phyloP scores from a whole-genome alignment of 352 stramenopile species.

The Pythium sp. region DNA sequence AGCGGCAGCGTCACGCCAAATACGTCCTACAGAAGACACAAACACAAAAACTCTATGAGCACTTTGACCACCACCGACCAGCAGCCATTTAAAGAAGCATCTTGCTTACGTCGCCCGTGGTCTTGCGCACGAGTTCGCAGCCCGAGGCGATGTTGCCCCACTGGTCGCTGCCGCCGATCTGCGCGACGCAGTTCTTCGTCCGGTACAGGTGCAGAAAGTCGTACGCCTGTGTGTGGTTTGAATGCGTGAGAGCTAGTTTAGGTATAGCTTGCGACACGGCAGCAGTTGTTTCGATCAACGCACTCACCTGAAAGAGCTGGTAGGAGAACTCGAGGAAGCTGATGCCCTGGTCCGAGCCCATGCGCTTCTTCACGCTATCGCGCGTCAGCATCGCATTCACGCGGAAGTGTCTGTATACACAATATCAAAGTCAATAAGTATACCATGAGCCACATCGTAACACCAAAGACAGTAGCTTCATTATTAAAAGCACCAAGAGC shows the following conservation, averaged over 20 bases:
- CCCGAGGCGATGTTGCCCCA: conserved; percentile 99
- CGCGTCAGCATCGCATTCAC: conserved; percentile 99
- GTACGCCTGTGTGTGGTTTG: conserved; percentile 78
- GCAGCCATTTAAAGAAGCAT: neutral
- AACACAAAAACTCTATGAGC: neutral
- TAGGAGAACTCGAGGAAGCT: conserved; percentile 99
- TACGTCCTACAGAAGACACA: conserved; percentile 47
- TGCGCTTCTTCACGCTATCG: conserved; percentile 96
- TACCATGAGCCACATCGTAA: neutral
- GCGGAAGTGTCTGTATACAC: conserved; percentile 86
- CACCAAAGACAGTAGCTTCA: too few species aligned
- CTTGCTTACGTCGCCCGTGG: conserved; percentile 53
- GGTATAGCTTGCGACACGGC: neutral
- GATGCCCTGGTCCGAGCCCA: conserved; percentile 94
- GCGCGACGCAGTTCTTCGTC: conserved; percentile 89
- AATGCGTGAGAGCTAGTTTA: neutral
- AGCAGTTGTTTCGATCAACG: neutral
- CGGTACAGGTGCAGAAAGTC: conserved; percentile 97
- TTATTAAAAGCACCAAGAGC: neutral
- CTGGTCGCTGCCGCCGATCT: conserved; percentile 99
- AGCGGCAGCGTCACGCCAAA: conserved; percentile 96
- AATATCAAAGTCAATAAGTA: neutral
- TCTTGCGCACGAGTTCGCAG: conserved; percentile 94
- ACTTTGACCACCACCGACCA: neutral
- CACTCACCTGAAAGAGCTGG: conserved; percentile 94